A percentile compares a stretch with the other conserved stretches of the same genome.
Conservation (phyloP, 2,329 filamentous ascomycete species). For the Ascochyta pisi region DNA sequence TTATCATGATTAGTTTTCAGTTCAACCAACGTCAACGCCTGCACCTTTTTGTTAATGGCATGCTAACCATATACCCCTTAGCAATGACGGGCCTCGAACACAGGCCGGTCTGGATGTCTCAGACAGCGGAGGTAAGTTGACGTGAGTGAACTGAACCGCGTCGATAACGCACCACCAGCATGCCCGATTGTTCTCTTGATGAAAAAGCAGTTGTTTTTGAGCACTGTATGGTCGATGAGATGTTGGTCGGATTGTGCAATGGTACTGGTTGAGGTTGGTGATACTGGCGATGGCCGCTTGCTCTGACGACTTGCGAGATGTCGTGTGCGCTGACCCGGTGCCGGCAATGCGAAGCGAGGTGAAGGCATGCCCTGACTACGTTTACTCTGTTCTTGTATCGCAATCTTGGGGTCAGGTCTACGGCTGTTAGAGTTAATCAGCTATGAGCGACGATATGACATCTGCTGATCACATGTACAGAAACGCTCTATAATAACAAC, state of each 20-base stretch:
- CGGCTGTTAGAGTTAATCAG: background rate
- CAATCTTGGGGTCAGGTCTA: background rate
- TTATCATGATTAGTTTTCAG: background rate
- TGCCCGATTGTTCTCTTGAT: background rate
- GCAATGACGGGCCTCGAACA: background rate
- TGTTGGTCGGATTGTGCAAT: background rate
- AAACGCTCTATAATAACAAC: too few species aligned
- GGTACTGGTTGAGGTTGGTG: background rate
- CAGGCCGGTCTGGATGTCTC: conserved; percentile 4
- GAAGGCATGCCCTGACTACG: background rate
- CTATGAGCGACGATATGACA: background rate
- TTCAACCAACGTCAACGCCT: background rate
- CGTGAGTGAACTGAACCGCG: conserved; percentile 2
- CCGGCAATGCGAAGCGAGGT: background rate
- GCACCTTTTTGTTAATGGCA: background rate
- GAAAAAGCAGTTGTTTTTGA: background rate
- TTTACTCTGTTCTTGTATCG: background rate
- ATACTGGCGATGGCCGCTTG: background rate
- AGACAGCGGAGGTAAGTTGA: background rate
- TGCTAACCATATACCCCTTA: background rate
- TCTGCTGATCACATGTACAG: too few species aligned
- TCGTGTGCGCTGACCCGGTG: background rate
- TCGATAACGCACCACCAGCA: background rate
- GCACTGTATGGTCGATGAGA: background rate
- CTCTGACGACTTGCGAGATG: background rate